Evolutionary conservation across 2,329 filamentous ascomycete species (phyloP).

Genomic region (Sporothrix inflata): DNA sequence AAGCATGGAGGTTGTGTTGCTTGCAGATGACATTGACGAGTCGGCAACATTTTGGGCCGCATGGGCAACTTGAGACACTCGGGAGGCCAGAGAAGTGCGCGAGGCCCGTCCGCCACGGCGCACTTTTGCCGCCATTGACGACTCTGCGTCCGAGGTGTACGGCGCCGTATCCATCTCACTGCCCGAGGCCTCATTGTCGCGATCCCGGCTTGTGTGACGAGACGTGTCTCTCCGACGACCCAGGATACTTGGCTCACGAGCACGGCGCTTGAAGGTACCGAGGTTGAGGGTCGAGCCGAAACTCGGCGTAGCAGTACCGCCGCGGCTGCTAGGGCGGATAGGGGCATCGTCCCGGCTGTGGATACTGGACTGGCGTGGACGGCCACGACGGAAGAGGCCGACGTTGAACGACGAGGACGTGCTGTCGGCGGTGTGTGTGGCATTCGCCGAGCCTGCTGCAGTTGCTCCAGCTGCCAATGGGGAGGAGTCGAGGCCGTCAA

Average conservation of each 20-base stretch:
- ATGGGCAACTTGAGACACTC: not conserved
- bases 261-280: slow-evolving; percentile 60
- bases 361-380: slow-evolving; percentile 55
- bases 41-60: slow-evolving; percentile 2
- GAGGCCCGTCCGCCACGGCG: not conserved
- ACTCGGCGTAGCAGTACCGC: slow-evolving; percentile 52
- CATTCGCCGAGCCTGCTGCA: slow-evolving; percentile 29
- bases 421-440: slow-evolving; percentile 46
- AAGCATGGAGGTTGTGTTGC: slow-evolving; percentile 31
- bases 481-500: slow-evolving; percentile 35
- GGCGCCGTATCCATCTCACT: slow-evolving; percentile 28
- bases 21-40: slow-evolving; percentile 23
- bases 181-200: slow-evolving; percentile 33
- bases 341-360: slow-evolving; percentile 55
- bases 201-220: slow-evolving; percentile 43
- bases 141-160: slow-evolving; percentile 26
- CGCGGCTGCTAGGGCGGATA: slow-evolving; percentile 58
- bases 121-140: not conserved
- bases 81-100: not conserved
- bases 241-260: slow-evolving; percentile 64
- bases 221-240: slow-evolving; percentile 48
- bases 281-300: slow-evolving; percentile 59
- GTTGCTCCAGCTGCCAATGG: slow-evolving; percentile 6
- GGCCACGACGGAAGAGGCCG: slow-evolving; percentile 50
- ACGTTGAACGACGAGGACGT: slow-evolving; percentile 50